These are phyloP conservation scores for Pseudopyricularia javanii DNA, from an alignment of 2,329 filamentous ascomycete genomes.

Conservation along the genomic window DNA sequence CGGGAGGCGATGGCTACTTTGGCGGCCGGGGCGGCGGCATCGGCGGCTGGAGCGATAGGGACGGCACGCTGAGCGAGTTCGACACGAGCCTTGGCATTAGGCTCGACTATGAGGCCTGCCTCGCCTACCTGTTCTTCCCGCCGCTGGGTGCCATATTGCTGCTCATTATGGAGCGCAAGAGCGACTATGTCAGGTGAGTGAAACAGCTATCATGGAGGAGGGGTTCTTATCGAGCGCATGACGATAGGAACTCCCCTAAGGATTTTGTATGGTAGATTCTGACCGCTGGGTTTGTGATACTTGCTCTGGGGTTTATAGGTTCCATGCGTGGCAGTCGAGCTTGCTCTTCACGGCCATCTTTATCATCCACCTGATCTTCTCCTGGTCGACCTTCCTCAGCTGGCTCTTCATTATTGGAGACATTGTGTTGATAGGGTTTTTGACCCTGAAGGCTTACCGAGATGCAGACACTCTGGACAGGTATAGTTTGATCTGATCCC, in stretches of 20 bases:
- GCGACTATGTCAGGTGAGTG: conserved; percentile 81
- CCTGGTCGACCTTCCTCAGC: conserved; percentile 71
- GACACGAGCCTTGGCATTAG: conserved; percentile 81
- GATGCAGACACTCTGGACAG: conserved; percentile 61
- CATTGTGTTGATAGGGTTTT: conserved; percentile 59
- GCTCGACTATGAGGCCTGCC: conserved; percentile 78
- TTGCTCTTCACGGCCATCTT: conserved; percentile 66
- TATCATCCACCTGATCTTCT: conserved; percentile 73
- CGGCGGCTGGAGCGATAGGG: conserved; percentile 30
- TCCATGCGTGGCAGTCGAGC: conserved; percentile 92
- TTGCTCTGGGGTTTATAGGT: conserved; percentile 34
- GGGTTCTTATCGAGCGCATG: not conserved
- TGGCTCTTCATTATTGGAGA: conserved; percentile 75
- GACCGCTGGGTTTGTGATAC: not conserved
- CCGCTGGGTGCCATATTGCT: conserved; percentile 77
- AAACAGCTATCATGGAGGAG: not conserved
- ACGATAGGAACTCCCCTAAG: not conserved
- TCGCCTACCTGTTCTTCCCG: conserved; percentile 78
- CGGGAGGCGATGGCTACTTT: conserved; percentile 7
- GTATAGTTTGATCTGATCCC: conserved; percentile 20
- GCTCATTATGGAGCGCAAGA: conserved; percentile 81
- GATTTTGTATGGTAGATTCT: not conserved
- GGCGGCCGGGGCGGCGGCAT: conserved; percentile 5
- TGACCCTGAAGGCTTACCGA: conserved; percentile 69
- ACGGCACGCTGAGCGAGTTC: conserved; percentile 62